Percentiles rank a stretch among this genome's conserved stretches.
Evolutionary conservation across 2,329 filamentous ascomycete species (phyloP).

Genomic region (Metarhizium sp.): DNA sequence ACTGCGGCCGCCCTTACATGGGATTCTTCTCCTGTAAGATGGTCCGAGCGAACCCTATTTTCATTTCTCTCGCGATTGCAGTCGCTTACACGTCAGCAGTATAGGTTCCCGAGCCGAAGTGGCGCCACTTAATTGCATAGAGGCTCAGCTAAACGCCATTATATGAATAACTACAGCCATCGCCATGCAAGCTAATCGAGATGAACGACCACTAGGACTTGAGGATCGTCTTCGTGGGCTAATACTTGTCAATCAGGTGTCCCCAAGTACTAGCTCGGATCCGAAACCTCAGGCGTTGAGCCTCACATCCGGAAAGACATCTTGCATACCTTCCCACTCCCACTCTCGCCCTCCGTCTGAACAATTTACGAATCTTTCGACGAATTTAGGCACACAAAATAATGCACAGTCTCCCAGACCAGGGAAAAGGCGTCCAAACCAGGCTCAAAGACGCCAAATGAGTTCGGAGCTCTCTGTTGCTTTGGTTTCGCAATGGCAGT

Average conservation of each 20-base stretch:
- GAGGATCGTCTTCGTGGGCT: constrained; percentile 51
- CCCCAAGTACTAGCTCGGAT: not conserved
- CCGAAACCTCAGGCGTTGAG: not conserved
- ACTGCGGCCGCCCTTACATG: not conserved
- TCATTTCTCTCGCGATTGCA: not conserved
- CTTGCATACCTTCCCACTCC: not conserved
- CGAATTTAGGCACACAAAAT: constrained; percentile 3
- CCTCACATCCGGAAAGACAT: not conserved
- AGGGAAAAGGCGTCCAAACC: constrained; percentile 31
- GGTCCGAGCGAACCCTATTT: not conserved
- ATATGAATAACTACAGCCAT: not conserved
- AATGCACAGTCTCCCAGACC: constrained; percentile 8
- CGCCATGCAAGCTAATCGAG: not conserved
- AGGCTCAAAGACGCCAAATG: constrained; percentile 55
- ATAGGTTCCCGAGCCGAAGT: not conserved
- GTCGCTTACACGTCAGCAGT: not conserved
- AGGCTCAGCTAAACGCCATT: not conserved
- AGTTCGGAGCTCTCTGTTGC: constrained; percentile 48
- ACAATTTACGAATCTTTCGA: not conserved
- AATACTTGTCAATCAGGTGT: constrained; percentile 42
- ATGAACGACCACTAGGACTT: constrained; percentile 20
- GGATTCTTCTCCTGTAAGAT: not conserved
- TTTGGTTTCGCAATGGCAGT: constrained; percentile 31
- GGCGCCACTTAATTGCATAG: not conserved
- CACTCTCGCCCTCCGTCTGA: not conserved